These are phyloP conservation scores for Pharus latifolius DNA, from an alignment of 176 grass and related monocot species.

Conservation along the genomic window DNA sequence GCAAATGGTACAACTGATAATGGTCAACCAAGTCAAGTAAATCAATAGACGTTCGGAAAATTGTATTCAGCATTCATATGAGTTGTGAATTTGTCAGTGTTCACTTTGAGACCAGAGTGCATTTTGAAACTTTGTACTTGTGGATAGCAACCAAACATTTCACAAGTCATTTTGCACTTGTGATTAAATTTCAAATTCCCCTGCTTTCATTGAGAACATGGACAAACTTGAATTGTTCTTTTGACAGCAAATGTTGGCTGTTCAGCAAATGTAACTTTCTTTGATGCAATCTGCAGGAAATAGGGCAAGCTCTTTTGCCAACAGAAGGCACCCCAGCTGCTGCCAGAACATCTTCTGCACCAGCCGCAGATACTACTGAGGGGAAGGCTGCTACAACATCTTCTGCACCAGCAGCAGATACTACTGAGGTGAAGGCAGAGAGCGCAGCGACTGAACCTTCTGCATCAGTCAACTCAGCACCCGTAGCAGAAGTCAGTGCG, in stretches of 20 bases:
- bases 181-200: too few species aligned
- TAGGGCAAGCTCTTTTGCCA: constrained; percentile 77
- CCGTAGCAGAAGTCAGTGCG: constrained; percentile 17
- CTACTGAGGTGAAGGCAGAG: constrained; percentile 19
- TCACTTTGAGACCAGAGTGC: too few species aligned
- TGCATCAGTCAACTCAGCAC: constrained; percentile 10
- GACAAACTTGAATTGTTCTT: background rate
- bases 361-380: constrained; percentile 17
- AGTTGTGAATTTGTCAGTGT: background rate
- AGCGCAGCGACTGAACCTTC: constrained; percentile 16
- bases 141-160: background rate
- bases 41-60: too few species aligned
- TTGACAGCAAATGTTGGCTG: background rate
- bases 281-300: constrained; percentile 49
- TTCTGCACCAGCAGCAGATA: constrained; percentile 2
- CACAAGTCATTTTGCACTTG: background rate
- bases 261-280: background rate
- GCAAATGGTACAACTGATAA: background rate
- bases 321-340: constrained; percentile 16
- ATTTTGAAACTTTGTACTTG: too few species aligned
- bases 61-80: background rate
- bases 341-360: constrained; percentile 14
- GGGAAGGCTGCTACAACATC: too few species aligned
- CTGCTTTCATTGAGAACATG: background rate
- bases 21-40: background rate